These are phyloP conservation scores for Inga laurina DNA, from an alignment of 306 rosid genomes.

Conservation along the genomic window DNA sequence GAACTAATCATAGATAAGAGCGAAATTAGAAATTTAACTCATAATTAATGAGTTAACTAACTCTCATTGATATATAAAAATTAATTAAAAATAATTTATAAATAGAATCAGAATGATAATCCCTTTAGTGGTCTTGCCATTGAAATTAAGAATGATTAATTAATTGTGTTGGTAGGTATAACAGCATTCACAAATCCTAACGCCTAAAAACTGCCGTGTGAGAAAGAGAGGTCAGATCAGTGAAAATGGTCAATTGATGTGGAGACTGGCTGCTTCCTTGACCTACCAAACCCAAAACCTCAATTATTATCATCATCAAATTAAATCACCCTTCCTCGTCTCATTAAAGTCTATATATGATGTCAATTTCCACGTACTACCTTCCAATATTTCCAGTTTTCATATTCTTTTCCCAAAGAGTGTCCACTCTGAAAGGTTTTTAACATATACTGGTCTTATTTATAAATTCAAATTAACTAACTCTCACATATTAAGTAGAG, in stretches of 20 bases:
- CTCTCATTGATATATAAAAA: no score
- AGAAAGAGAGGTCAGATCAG: not conserved
- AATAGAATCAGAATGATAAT: no score
- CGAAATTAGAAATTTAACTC: no score
- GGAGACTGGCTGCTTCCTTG: not conserved
- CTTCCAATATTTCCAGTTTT: slow-evolving; percentile 6
- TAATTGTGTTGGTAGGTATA: not conserved
- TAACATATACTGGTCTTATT: no score
- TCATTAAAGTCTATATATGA: not conserved
- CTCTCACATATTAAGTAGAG: fast-evolving
- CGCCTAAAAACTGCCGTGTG: slow-evolving; percentile 14
- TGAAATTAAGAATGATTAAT: not conserved
- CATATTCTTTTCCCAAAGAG: not conserved
- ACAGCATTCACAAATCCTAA: not conserved
- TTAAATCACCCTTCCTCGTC: not conserved
- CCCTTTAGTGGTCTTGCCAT: not conserved
- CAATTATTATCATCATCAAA: not conserved
- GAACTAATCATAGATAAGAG: no score
- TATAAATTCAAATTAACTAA: no score
- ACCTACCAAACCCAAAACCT: not conserved
- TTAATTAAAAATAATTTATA: no score
- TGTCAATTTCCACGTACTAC: slow-evolving; percentile 31
- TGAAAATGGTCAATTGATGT: slow-evolving; percentile 28
- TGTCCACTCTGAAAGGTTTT: not conserved
- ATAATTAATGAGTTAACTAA: no score